phyloP scores from a whole-genome alignment of 2,329 filamentous ascomycete genomes.

The Leptographium lundbergii region DNA sequence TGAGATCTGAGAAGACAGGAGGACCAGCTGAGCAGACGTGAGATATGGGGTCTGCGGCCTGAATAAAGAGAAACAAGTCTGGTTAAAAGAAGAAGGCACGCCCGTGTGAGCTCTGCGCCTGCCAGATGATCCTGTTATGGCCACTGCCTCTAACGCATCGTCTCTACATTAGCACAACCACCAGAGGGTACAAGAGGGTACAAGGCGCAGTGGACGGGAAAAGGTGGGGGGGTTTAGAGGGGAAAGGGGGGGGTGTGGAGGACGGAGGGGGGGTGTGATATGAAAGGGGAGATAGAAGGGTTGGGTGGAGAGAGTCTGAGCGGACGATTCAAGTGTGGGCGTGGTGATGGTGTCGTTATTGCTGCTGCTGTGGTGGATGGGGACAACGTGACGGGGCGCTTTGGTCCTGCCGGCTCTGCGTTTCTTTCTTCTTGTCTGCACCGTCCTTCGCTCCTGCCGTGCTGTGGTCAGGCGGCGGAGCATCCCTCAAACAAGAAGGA shows the following conservation, averaged over 20 bases:
- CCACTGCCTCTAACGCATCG: constrained; percentile 5
- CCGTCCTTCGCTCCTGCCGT: too few relatives aligned
- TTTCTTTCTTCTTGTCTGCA: too few relatives aligned
- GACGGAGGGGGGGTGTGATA: not conserved
- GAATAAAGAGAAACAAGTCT: constrained; percentile 6
- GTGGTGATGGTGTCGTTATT: not conserved
- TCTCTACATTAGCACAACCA: constrained; percentile 5
- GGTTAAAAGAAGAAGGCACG: constrained; percentile 6
- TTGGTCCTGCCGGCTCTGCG: too few relatives aligned
- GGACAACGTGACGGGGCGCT: too few relatives aligned
- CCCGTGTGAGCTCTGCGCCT: constrained; percentile 2
- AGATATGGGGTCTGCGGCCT: constrained; percentile 4
- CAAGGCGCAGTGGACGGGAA: constrained; percentile 8
- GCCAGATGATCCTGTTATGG: constrained; percentile 11
- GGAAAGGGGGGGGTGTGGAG: not conserved
- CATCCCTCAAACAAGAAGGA: too few relatives aligned
- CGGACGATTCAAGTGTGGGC: not conserved
- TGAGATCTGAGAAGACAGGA: not conserved
- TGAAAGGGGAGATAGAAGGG: not conserved
- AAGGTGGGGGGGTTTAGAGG: constrained; percentile 3
- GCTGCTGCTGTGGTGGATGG: not conserved
- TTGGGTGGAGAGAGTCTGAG: not conserved
- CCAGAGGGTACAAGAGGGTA: constrained; percentile 11
- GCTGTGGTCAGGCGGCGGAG: too few relatives aligned
- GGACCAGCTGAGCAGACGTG: constrained; percentile 8